Evolutionary conservation across 768 basidiomycete species (phyloP).

Genomic region (Kwoniella shandongensis): DNA sequence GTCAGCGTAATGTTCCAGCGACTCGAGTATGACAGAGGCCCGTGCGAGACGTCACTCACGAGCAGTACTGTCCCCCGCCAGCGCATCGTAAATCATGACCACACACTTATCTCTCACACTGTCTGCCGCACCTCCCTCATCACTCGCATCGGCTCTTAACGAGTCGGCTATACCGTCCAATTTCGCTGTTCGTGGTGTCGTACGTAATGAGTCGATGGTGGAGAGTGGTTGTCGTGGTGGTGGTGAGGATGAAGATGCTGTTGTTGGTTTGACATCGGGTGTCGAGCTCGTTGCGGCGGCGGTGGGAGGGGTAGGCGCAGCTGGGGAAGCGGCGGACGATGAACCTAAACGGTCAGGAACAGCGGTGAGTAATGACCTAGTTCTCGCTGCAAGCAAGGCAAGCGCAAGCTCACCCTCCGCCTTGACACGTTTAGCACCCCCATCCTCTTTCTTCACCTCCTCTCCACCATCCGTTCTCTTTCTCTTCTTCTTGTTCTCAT

Average conservation of each 20-base stretch:
- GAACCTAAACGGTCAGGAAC: too few species aligned
- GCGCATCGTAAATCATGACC: slow-evolving; percentile 86
- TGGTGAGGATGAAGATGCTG: slow-evolving; percentile 7
- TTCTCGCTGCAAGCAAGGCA: too few species aligned
- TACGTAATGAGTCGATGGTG: slow-evolving; percentile 36
- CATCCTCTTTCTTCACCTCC: slow-evolving; percentile 32
- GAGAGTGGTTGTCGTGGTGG: slow-evolving; percentile 29
- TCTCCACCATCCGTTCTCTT: slow-evolving; percentile 48
- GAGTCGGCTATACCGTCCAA: slow-evolving; percentile 63
- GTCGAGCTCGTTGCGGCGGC: slow-evolving; percentile 17
- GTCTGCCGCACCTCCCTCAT: slow-evolving; percentile 63
- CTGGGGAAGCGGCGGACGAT: slow-evolving; percentile 22
- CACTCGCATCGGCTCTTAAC: slow-evolving; percentile 28
- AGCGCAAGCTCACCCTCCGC: slow-evolving; percentile 31
- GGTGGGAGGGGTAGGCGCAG: slow-evolving; percentile 17
- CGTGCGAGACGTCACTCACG: slow-evolving; percentile 75
- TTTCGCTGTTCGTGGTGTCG: slow-evolving; percentile 62
- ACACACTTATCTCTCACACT: slow-evolving; percentile 80
- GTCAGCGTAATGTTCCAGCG: too few species aligned
- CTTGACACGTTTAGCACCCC: slow-evolving; percentile 33
- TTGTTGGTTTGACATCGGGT: slow-evolving; percentile 3
- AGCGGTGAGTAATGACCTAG: too few species aligned
- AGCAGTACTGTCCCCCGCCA: slow-evolving; percentile 79
- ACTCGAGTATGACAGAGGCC: slow-evolving; percentile 63
- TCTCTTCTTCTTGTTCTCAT: slow-evolving; percentile 47